A percentile compares a stretch with the other conserved stretches of the same genome.
phyloP scores from a whole-genome alignment of 768 basidiomycete species.

The Boletus coccyginus region DNA sequence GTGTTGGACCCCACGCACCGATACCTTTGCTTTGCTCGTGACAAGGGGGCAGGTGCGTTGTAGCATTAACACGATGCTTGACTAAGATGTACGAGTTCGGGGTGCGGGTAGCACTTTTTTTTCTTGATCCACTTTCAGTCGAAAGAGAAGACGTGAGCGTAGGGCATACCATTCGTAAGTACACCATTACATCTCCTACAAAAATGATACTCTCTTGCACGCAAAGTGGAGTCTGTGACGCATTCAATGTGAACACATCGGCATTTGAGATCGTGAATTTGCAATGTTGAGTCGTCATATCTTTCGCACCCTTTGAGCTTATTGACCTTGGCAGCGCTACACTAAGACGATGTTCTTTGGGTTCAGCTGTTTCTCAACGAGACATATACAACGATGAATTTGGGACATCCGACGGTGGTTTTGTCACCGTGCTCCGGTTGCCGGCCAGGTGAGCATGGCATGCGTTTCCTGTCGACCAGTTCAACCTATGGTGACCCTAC shows the following conservation, averaged over 20 bases:
- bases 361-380: neutral
- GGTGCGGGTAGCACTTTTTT: conserved; percentile 22
- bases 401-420: neutral
- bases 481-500: neutral
- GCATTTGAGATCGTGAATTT: neutral
- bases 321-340: conserved; percentile 20
- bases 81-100: conserved; percentile 42
- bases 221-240: conserved; percentile 10
- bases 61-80: conserved; percentile 41
- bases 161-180: conserved; percentile 47
- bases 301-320: conserved; percentile 11
- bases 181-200: conserved; percentile 46
- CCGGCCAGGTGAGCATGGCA: conserved; percentile 2
- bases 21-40: conserved; percentile 27
- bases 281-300: conserved; percentile 24
- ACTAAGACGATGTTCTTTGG: neutral
- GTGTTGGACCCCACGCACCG: conserved; percentile 19
- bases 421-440: neutral
- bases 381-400: neutral
- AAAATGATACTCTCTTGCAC: conserved; percentile 37
- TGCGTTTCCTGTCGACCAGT: neutral
- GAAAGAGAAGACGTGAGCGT: conserved; percentile 20
- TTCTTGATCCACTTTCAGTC: conserved; percentile 16
- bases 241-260: neutral
- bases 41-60: conserved; percentile 59